Evolutionary conservation across 768 basidiomycete species (phyloP).

Genomic region (Leccinellum albellum): DNA sequence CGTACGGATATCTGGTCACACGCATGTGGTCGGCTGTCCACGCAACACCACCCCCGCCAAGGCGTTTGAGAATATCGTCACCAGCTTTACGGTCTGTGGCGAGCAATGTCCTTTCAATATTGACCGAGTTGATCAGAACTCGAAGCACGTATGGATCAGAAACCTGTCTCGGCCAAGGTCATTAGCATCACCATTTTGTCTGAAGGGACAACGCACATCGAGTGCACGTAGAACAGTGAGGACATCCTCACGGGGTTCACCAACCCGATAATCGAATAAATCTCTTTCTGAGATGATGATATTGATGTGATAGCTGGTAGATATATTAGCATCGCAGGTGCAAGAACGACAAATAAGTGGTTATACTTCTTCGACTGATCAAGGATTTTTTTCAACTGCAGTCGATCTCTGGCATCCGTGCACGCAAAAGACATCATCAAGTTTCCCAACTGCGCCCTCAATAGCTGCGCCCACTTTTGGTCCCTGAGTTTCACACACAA

Average conservation of each 20-base stretch:
- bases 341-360: slow-evolving; percentile 13
- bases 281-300: slow-evolving; percentile 71
- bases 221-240: slow-evolving; percentile 80
- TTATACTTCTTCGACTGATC: slow-evolving; percentile 62
- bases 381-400: slow-evolving; percentile 52
- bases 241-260: slow-evolving; percentile 62
- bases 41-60: slow-evolving; percentile 51
- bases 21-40: slow-evolving; percentile 62
- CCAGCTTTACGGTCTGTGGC: slow-evolving; percentile 61
- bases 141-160: slow-evolving; percentile 71
- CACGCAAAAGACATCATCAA: slow-evolving; percentile 70
- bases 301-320: slow-evolving; percentile 39
- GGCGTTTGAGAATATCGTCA: slow-evolving; percentile 44
- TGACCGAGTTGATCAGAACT: slow-evolving; percentile 69
- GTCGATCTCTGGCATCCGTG: slow-evolving; percentile 63
- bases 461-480: slow-evolving; percentile 57
- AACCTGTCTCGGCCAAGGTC: slow-evolving; percentile 46
- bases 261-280: slow-evolving; percentile 72
- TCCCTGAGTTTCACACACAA: slow-evolving; percentile 72
- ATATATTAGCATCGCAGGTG: slow-evolving; percentile 9
- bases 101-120: slow-evolving; percentile 72
- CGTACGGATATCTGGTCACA: slow-evolving; percentile 64
- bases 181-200: background rate
- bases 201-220: slow-evolving; percentile 46
- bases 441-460: slow-evolving; percentile 57